Base-by-base conservation (phyloP, 2,329 filamentous ascomycete species). In the Calcarisporium arbuscula region DNA sequence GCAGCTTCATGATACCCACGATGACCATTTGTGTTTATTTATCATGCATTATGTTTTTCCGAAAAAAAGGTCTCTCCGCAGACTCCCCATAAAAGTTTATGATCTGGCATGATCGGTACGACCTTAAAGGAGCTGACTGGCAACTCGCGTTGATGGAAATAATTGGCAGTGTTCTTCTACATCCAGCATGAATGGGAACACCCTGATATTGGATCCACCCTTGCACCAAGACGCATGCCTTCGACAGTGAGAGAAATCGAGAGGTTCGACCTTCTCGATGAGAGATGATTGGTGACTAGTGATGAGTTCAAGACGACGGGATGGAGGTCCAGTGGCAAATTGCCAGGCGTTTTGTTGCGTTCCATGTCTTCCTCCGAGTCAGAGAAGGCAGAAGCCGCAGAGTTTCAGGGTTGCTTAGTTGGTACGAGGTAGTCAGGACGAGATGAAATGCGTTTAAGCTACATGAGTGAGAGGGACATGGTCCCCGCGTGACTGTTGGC, bases 1-100 rank as follows among this genome's bases (percentile, higher is more conserved):
- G 57, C 47, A 58, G n/a, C 58, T 58, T 47, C 50, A 60, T 58
- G 57, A 63, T 63, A 62, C 58, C 60, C 60, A 63, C 60, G 58
- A 58, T 49, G 49, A 45, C n/a, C n/a, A n/a, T n/a, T n/a, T n/a
- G n/a, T n/a, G n/a, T n/a, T n/a, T n/a, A n/a, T n/a, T n/a, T n/a
- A n/a, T n/a, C n/a, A n/a, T n/a, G n/a, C n/a, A n/a, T 25, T 44
- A 36, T 42, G 40, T 43, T 45, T 44, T 50, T 50, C n/a, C n/a
- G n/a, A n/a, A 37, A 47, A n/a, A n/a, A n/a, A n/a, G n/a, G 44
- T 45, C 41, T 46, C 42, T 50, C 34, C 38, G 28, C 12, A 30
- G 5, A 25, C 28, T 35, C 32, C 25, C 32, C 23, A 31, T 18
- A 54, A 47, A 56, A 53, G 46, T 51, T 54, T 41, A 53, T 45